phyloP scores from a whole-genome alignment of 2,329 filamentous ascomycete genomes.

The Emmonsia crescens region DNA sequence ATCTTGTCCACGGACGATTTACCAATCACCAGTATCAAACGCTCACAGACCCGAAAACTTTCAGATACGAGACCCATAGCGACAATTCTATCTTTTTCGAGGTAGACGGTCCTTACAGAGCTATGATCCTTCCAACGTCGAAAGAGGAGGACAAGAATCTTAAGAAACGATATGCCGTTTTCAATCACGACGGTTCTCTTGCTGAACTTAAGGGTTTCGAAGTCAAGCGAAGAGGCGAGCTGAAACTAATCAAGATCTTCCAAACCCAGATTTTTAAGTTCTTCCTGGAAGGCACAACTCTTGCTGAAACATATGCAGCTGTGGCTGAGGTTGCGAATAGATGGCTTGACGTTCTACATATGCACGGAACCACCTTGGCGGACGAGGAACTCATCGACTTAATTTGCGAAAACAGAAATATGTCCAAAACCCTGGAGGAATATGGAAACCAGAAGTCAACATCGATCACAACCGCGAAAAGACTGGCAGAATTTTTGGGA shows the following conservation, averaged over 20 bases:
- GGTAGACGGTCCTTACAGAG: constrained; percentile 92
- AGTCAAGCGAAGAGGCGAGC: constrained; percentile 89
- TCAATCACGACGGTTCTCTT: constrained; percentile 93
- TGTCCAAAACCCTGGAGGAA: constrained; percentile 94
- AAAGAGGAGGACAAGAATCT: constrained; percentile 99
- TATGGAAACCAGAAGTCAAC: constrained; percentile 95
- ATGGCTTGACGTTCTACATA: constrained; percentile 92
- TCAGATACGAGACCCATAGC: constrained; percentile 92
- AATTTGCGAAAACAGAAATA: constrained; percentile 99
- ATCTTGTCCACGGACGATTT: constrained; percentile 85
- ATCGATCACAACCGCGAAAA: constrained; percentile 95
- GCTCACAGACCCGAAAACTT: constrained; percentile 62
- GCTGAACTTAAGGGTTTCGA: constrained; percentile 97
- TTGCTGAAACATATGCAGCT: constrained; percentile 78
- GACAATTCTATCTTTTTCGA: constrained; percentile 99
- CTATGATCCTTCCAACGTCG: constrained; percentile 93
- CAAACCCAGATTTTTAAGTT: constrained; percentile 99
- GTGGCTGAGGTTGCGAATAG: constrained; percentile 92
- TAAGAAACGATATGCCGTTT: constrained; percentile 98
- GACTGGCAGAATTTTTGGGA: constrained; percentile 88
- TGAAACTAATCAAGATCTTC: constrained; percentile 99
- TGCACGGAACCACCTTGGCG: constrained; percentile 75
- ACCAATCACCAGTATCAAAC: constrained; percentile 98
- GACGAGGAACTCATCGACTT: constrained; percentile 97
- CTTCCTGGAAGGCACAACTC: constrained; percentile 81